Evolutionary conservation across 495 filamentous ascomycete genomes (phyloP), one percentile per base, ranked within the genome.

Genomic region (Penicillium malachiteum): DNA sequence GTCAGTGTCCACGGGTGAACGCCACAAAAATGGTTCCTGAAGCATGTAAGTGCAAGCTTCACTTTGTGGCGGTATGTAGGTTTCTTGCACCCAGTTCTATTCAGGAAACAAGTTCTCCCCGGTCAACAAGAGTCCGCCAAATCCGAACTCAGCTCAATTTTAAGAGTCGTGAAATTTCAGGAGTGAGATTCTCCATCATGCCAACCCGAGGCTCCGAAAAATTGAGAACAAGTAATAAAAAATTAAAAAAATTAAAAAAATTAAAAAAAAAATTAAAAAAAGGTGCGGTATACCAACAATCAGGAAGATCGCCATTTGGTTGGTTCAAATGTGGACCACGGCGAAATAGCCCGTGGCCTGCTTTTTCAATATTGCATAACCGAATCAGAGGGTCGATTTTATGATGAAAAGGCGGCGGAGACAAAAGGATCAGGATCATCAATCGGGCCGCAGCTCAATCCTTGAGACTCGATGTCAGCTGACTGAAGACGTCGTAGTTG

Each of bases 371-470:
- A 7, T 5, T 35, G 5, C 31, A 44, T 34, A 48, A 39, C 50
- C 55, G 31, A 54, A 52, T 51, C 50, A 57, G 47, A 57, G 47
- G 41, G 43, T 16, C 5, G 42, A 48, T 40, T 42, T 50, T 46
- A 31, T 38, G 53, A 52, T 40, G 32, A 41, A 49, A 53, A 44
- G 6, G 16, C 18, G 44, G 37, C 35, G 16, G 16, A 33, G 32
- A 34, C 30, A 10, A 32, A 17, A 44, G 32, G 52, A 62, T 62
- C 47, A 47, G 39, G 47, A 53, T 33, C 59, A 45, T 50, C 52
- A 67, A 62, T 51, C n/a, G 53, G 54, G 13, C 64, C 59, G 61
- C 64, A 62, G 48, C 54, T 55, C 41, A 21, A 35, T 44, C 48
- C 54, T 38, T 43, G 49, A 26, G 46, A 10, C 9, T 52, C 41